Evolutionary conservation across 805 yeast species (phyloP).

Genomic region (Candida pseudoglaebosa): DNA sequence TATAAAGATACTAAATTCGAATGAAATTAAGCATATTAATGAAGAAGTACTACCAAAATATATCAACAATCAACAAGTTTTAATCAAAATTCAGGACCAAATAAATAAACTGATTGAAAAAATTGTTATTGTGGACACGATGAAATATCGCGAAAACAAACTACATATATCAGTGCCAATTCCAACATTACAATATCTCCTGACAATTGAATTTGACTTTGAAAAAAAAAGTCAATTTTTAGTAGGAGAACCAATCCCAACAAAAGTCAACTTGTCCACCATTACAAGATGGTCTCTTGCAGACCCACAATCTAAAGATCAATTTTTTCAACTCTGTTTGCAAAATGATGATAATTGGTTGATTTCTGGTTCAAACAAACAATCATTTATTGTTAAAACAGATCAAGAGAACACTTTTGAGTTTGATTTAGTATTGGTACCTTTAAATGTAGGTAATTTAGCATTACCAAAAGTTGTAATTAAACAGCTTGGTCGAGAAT

Average conservation of each 20-base stretch:
- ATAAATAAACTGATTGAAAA: slow-evolving; percentile 1
- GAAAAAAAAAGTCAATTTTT: slow-evolving; percentile 40
- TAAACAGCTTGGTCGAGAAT: slow-evolving; percentile 40
- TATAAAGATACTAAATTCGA: slow-evolving; percentile 16
- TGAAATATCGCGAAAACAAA: slow-evolving; percentile 8
- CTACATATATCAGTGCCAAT: slow-evolving; percentile 56
- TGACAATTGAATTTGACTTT: slow-evolving; percentile 48
- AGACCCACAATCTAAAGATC: slow-evolving; percentile 6
- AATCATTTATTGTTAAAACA: slow-evolving; percentile 40
- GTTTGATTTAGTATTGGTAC: slow-evolving; percentile 53
- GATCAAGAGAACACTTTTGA: slow-evolving; percentile 10
- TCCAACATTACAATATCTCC: slow-evolving; percentile 59
- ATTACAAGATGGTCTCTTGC: slow-evolving; percentile 40
- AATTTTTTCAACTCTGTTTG: slow-evolving; percentile 44
- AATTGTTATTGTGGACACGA: background rate
- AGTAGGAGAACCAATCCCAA: slow-evolving; percentile 62
- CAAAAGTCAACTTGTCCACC: slow-evolving; percentile 41
- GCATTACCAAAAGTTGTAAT: slow-evolving; percentile 58
- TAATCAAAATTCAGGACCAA: slow-evolving; percentile 8
- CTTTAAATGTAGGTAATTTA: slow-evolving; percentile 72
- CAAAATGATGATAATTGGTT: slow-evolving; percentile 71
- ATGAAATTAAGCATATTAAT: slow-evolving; percentile 14
- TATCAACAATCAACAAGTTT: slow-evolving; percentile 9
- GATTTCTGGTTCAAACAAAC: slow-evolving; percentile 64
- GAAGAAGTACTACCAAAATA: slow-evolving; percentile 11